phyloP scores from a whole-genome alignment of 2,329 filamentous ascomycete species.

The Fusarium falciforme region DNA sequence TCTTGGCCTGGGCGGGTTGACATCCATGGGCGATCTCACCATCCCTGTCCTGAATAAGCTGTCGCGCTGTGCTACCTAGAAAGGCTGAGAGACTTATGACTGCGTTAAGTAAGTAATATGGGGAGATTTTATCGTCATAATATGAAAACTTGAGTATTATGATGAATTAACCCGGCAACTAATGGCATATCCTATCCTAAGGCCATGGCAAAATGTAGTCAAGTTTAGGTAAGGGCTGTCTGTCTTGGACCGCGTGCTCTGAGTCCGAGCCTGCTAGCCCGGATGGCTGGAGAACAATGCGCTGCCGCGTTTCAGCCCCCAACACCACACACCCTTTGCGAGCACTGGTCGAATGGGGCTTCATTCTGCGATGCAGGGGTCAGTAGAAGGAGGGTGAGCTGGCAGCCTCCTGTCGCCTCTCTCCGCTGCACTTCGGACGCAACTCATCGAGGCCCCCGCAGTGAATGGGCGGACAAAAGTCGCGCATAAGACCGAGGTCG shows the following conservation, averaged over 20 bases:
- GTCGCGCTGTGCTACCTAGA: conserved; percentile 5
- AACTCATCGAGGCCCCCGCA: conserved; percentile 26
- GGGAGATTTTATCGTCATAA: background rate
- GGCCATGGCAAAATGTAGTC: background rate
- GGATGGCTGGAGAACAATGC: conserved; percentile 18
- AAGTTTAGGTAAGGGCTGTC: background rate
- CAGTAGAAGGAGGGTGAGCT: conserved; percentile 30
- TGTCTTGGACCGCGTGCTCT: background rate
- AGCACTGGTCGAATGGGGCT: conserved; percentile 22
- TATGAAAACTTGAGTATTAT: background rate
- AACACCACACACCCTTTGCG: conserved; percentile 27
- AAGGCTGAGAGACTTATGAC: background rate
- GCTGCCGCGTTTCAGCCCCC: conserved; percentile 32
- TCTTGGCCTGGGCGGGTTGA: conserved; percentile 20
- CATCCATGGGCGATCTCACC: conserved; percentile 30
- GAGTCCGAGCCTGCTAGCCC: background rate
- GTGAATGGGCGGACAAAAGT: conserved; percentile 31
- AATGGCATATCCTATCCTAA: background rate
- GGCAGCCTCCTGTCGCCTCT: conserved; percentile 30
- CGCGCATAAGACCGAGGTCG: conserved; percentile 35
- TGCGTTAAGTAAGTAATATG: background rate
- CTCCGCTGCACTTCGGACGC: conserved; percentile 30
- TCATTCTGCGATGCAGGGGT: conserved; percentile 30
- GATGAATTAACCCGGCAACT: background rate
- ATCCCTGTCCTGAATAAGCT: conserved; percentile 38